Conservation (phyloP, 805 yeast genomes). For the Cyberlindnera maritima region DNA sequence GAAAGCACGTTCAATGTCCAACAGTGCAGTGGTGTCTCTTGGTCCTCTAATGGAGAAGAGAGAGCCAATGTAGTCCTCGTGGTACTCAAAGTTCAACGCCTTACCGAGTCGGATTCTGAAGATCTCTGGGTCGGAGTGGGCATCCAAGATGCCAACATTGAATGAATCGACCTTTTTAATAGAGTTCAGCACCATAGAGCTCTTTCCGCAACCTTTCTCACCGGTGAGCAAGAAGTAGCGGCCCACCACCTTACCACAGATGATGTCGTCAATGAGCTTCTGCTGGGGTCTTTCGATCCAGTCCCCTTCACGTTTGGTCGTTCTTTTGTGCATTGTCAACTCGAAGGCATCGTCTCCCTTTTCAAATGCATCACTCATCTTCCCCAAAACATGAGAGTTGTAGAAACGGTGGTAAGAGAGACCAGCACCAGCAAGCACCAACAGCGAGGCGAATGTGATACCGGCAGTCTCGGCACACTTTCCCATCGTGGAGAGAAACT, state of each 20-base stretch:
- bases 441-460: slow-evolving; percentile 65
- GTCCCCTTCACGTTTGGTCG: slow-evolving; percentile 37
- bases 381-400: slow-evolving; percentile 53
- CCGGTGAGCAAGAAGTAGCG: slow-evolving; percentile 73
- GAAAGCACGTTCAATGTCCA: slow-evolving; percentile 83
- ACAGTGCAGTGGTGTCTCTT: slow-evolving; percentile 75
- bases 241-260: slow-evolving; percentile 62
- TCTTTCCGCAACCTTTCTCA: slow-evolving; percentile 85
- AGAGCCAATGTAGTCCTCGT: slow-evolving; percentile 82
- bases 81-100: slow-evolving; percentile 69
- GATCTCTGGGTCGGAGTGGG: slow-evolving; percentile 83
- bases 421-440: slow-evolving; percentile 71
- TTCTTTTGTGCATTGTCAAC: slow-evolving; percentile 47
- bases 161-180: slow-evolving; percentile 60
- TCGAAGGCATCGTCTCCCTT: slow-evolving; percentile 64
- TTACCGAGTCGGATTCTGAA: slow-evolving; percentile 73
- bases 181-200: slow-evolving; percentile 70
- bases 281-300: slow-evolving; percentile 80
- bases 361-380: slow-evolving; percentile 66
- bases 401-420: slow-evolving; percentile 65
- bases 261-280: slow-evolving; percentile 56
- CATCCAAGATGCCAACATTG: slow-evolving; percentile 71
- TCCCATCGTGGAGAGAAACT: slow-evolving; percentile 15
- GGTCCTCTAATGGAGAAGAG: slow-evolving; percentile 81
- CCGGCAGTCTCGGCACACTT: slow-evolving; percentile 67